Base-by-base conservation (phyloP, 345 rosid species). In the Populus simonii region DNA sequence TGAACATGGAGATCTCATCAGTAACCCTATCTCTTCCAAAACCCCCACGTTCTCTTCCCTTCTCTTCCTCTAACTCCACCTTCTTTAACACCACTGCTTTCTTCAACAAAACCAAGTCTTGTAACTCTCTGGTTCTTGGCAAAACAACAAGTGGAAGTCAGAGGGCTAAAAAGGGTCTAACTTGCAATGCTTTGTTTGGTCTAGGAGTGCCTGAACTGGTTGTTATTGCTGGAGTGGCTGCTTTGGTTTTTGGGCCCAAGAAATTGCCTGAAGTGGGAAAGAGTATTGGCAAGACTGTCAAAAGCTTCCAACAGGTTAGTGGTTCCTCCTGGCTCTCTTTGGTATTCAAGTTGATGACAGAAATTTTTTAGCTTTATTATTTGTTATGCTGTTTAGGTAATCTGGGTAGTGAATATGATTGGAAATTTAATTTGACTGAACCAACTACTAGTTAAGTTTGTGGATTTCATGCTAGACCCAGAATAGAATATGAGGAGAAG, bases 201-300 rank as follows among this genome's bases (percentile, higher is more conserved):
- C 89, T 95, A 13, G 98, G 98, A 53, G 97, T 95, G 38, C 98
- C 98, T 45, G 99, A 95, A 84, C 90, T 95, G 35, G 98, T 89
- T 66, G 99, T 95, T 75, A 95, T 95, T 83, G 99, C 92, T 75
- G 99, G 98, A 18, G 97, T 95, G 57, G 92, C 92, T 83, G 94
- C 98, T 51, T 78, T 95, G 74, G 89, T 95, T 76, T 95, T 95
- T 80, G 99, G 99, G 70, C 99, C 99, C 77, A 95, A 93, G 86
- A 86, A 95, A 72, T 87, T 95, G 86, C 99, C 99, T 57, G 97
- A 95, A 88, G 92, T 95, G 10, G 98, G 99, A 45, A 95, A 71
- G 85, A 92, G 92, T 81, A 91, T 95, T 81, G 99, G 99, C 20
- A 95, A 95, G 78, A 95, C 99, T 33, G 91, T 95, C 83, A 95